A percentile compares a stretch with the other conserved stretches of the same genome.
Evolutionary conservation across 208 protist species (phyloP).

Genomic region (Tritrichomonas musculus): DNA sequence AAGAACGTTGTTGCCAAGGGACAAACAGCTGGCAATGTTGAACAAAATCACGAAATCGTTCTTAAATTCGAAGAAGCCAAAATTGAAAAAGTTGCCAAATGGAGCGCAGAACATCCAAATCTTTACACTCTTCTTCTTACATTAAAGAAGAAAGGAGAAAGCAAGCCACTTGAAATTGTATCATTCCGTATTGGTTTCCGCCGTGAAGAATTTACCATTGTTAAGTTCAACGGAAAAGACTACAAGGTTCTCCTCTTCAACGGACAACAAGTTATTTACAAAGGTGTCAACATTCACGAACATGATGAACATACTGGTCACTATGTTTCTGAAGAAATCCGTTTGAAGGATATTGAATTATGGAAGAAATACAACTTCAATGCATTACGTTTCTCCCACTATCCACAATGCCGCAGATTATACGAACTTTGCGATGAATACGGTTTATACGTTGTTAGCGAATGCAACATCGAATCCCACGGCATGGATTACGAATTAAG

Average conservation of each 20-base stretch:
- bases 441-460: conserved; percentile 55
- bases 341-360: conserved; percentile 28
- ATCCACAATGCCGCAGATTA: conserved; percentile 46
- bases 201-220: no score
- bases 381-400: conserved; percentile 53
- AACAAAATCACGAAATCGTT: no score
- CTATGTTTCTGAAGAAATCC: no score
- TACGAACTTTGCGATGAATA: conserved; percentile 51
- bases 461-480: conserved; percentile 57
- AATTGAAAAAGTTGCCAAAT: background rate
- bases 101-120: conserved; percentile 42
- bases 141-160: no score
- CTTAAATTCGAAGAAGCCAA: background rate
- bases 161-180: no score
- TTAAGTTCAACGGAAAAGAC: no score
- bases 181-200: no score
- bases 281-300: conserved; percentile 52
- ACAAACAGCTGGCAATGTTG: no score
- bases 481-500: conserved; percentile 41
- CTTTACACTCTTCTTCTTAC: conserved; percentile 46
- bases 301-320: no score
- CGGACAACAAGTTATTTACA: no score
- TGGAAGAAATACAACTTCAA: conserved; percentile 55
- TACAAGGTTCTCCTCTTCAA: no score
- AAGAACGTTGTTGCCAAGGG: no score